Conservation (phyloP, 2,329 filamentous ascomycete species). For the Madurella mycetomatis region DNA sequence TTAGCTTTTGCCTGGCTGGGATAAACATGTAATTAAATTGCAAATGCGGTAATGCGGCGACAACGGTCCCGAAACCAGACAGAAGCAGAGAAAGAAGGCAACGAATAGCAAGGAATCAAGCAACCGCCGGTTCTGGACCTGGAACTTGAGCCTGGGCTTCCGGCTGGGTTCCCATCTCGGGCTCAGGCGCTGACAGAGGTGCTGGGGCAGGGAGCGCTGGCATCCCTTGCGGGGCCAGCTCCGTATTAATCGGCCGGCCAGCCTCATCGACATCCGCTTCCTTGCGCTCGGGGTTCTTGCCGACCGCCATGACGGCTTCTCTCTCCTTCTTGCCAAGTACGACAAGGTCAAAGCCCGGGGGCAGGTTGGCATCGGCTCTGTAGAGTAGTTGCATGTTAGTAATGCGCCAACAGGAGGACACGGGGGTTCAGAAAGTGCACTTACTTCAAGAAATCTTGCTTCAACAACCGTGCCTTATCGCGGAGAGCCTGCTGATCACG, state of each 20-base stretch:
- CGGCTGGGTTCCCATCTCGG: conserved; percentile 2
- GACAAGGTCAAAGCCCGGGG: conserved; percentile 47
- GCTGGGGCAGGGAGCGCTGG: not conserved
- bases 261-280: conserved; percentile 43
- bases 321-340: conserved; percentile 48
- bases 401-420: not conserved
- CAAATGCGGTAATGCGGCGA: no score
- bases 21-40: no score
- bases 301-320: conserved; percentile 34
- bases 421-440: conserved; percentile 12
- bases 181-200: not conserved
- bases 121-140: not conserved
- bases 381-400: conserved; percentile 2
- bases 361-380: conserved; percentile 41
- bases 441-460: conserved; percentile 47
- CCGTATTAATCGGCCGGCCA: conserved; percentile 38
- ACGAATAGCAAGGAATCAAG: not conserved
- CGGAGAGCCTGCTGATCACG: conserved; percentile 54
- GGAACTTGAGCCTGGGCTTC: not conserved
- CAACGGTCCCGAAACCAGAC: no score
- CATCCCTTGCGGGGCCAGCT: not conserved
- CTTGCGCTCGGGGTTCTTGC: conserved; percentile 47
- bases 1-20: no score
- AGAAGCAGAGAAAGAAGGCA: not conserved
- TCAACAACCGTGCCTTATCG: conserved; percentile 55